Base-by-base conservation (phyloP, 495 filamentous ascomycete genomes). In the Sphaerosporella brunnea region DNA sequence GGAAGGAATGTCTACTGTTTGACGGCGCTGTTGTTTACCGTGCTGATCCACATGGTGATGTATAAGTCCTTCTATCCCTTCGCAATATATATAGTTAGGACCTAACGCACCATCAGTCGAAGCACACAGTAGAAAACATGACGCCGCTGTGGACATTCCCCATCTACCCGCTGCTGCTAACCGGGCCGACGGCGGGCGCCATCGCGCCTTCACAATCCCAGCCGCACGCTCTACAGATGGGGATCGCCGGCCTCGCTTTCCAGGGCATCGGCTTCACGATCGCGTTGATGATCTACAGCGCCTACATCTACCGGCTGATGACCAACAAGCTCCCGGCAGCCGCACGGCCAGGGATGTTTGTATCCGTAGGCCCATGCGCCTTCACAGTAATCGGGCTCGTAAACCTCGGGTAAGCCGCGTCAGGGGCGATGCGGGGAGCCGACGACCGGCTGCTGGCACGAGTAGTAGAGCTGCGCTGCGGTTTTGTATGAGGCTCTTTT, bases 211-310 rank as follows among this genome's bases (percentile, higher is more conserved):
- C 15, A 9, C 43, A 46, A 20, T 7, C 43, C 4, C 28, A 11
- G 5, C 4, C 26, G 7, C 10, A 46, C 26, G 43, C 43, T 3
- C 15, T 30, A 4, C 4, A 18, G 7, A 46, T 46, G 4, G 23
- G 23, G 13, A 13, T 46, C 18, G 43, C 43, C 13, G 23, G 5
- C 4, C 11, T 46, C 15, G 43, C 43, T 4, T 19, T 46, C 15
- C 43, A 46, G 20, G 43, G 43, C 3, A 35, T 46, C 43, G 43
- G 43, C 4, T 46, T 46, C 43, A 46, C 35, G 43, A 46, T 46
- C 18, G 7, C 43, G 4, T 11, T 46, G 4, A 46, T 46, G 43
- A 35, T 46, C 13, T 46, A 46, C 43, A 8, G 7, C 15, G 43
- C 43, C 3, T 46, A 46, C 43, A 46, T 46, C 23, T 46, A 16